Conservation (phyloP, 2,329 filamentous ascomycete genomes). For the Penicillium fuscoglaucum region DNA sequence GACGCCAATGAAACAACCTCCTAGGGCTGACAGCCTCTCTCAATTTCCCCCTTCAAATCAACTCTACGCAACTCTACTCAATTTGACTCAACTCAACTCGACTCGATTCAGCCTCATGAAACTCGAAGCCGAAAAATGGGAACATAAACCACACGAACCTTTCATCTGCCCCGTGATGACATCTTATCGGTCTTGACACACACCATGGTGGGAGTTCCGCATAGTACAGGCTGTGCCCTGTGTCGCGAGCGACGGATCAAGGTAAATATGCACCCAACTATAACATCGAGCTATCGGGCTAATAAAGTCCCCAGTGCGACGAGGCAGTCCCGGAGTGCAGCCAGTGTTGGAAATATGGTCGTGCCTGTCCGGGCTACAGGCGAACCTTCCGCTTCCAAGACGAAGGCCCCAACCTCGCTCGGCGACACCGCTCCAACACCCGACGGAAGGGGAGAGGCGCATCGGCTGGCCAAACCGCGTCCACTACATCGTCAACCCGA, state of each 20-base stretch:
- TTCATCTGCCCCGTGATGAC: neutral
- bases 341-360: slow-evolving; percentile 40
- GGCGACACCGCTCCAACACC: slow-evolving; percentile 26
- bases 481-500: slow-evolving; percentile 4
- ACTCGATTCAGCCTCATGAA: neutral
- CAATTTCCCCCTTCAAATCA: neutral
- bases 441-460: slow-evolving; percentile 11
- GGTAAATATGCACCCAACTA: slow-evolving; percentile 18
- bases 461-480: slow-evolving; percentile 4
- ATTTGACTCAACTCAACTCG: neutral
- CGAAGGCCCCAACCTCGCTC: slow-evolving; percentile 38
- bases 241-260: slow-evolving; percentile 44
- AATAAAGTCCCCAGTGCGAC: slow-evolving; percentile 42
- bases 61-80: neutral
- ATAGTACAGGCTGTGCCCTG: slow-evolving; percentile 44
- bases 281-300: neutral
- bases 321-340: slow-evolving; percentile 43
- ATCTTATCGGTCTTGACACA: slow-evolving; percentile 10
- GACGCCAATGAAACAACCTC: neutral
- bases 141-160: neutral
- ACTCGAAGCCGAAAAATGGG: neutral
- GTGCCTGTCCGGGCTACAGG: slow-evolving; percentile 38
- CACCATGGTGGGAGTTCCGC: slow-evolving; percentile 44
- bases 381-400: slow-evolving; percentile 41
- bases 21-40: neutral